These are phyloP conservation scores for Sarocladium oryzae DNA, from an alignment of 2,329 filamentous ascomycete species.

Conservation along the genomic window DNA sequence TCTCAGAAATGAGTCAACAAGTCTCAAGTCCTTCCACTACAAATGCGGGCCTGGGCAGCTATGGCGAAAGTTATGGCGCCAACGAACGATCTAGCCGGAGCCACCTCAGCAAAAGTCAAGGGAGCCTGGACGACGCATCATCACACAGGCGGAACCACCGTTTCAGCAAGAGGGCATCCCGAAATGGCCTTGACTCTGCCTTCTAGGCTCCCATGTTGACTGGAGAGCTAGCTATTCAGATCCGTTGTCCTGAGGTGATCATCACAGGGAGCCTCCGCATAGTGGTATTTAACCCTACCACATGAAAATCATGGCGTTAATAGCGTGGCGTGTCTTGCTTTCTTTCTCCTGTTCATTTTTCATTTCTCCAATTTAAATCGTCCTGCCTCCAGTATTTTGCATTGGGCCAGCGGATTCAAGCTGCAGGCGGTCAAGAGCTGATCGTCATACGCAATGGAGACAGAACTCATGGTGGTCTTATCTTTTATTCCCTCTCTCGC, in stretches of 20 bases:
- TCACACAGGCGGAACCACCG: slow-evolving; percentile 48
- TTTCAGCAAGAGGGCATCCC: slow-evolving; percentile 90
- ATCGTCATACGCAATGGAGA: slow-evolving; percentile 16
- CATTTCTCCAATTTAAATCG: slow-evolving; percentile 15
- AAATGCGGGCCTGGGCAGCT: slow-evolving; percentile 47
- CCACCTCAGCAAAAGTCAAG: slow-evolving; percentile 54
- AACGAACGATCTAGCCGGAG: slow-evolving; percentile 49
- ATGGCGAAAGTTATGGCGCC: slow-evolving; percentile 38
- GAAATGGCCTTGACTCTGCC: slow-evolving; percentile 84
- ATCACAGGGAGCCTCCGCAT: not conserved
- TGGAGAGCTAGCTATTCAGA: not conserved
- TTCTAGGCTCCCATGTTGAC: slow-evolving; percentile 47
- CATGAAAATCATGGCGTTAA: slow-evolving; percentile 7
- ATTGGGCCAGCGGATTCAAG: slow-evolving; percentile 1
- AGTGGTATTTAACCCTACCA: not conserved
- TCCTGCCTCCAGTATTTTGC: not conserved
- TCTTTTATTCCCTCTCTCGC: not conserved
- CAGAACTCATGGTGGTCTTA: not conserved
- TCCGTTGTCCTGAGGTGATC: not conserved
- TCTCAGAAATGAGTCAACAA: slow-evolving; percentile 61
- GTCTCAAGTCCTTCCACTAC: slow-evolving; percentile 74
- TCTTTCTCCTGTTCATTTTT: slow-evolving; percentile 11
- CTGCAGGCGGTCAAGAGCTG: slow-evolving; percentile 10
- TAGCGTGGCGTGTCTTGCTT: slow-evolving; percentile 2
- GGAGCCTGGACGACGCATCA: slow-evolving; percentile 42